These are phyloP conservation scores for Tulasnella sp. DNA, from an alignment of 768 basidiomycete genomes.

Conservation along the genomic window DNA sequence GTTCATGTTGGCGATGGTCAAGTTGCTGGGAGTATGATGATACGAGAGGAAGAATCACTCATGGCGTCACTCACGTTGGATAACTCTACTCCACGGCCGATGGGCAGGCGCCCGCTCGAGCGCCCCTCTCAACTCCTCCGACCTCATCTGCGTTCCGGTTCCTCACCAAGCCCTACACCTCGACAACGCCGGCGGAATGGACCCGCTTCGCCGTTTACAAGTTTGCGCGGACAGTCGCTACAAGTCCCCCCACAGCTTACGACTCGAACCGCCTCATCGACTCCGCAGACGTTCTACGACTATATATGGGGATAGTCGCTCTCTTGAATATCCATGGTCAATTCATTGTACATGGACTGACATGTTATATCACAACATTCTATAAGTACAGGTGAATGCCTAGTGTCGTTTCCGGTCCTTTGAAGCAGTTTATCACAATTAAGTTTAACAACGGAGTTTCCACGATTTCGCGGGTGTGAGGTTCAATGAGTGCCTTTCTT, in stretches of 20 bases:
- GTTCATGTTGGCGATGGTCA: not conserved
- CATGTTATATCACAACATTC: no score
- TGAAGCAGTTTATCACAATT: no score
- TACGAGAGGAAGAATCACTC: not conserved
- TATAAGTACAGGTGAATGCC: no score
- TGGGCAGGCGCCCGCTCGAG: not conserved
- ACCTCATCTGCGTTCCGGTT: conserved; percentile 1
- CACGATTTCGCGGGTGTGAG: no score
- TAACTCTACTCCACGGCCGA: not conserved
- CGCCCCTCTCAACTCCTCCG: not conserved
- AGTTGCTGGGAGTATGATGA: not conserved
- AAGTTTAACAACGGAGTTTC: no score
- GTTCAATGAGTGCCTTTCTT: no score
- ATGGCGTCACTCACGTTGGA: conserved; percentile 3
- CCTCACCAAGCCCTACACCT: conserved; percentile 9
- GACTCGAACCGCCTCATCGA: not conserved
- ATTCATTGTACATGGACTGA: no score
- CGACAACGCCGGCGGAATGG: not conserved
- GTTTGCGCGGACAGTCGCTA: not conserved
- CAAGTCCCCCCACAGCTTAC: not conserved
- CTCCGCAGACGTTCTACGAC: not conserved
- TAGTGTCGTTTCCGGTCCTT: no score
- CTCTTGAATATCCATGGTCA: no score
- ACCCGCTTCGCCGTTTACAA: not conserved
- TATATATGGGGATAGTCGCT: not conserved